Conservation (phyloP, 1,284 basidiomycete genomes). For the Dichomitus squalens region DNA sequence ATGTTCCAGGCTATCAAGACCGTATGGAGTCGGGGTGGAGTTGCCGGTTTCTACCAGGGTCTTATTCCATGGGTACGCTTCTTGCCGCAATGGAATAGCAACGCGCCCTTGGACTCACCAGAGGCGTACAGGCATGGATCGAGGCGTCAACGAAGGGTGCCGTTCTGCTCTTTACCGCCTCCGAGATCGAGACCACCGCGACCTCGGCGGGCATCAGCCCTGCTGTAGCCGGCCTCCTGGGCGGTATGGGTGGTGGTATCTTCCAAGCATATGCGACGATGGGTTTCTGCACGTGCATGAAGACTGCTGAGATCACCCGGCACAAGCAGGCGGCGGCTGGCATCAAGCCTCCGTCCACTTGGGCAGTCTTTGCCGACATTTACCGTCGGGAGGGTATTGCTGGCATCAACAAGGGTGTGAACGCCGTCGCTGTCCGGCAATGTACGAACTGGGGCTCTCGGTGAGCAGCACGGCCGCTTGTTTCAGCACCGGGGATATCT, state of each 20-base stretch:
- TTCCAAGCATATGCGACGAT: constrained; percentile 99
- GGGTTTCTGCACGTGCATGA: constrained; percentile 99
- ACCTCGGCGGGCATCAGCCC: constrained; percentile 74
- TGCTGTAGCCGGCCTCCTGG: constrained; percentile 85
- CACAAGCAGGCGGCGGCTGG: constrained; percentile 94
- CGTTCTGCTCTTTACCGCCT: constrained; percentile 94
- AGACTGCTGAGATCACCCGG: constrained; percentile 97
- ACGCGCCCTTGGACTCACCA: constrained; percentile 12
- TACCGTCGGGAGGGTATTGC: constrained; percentile 91
- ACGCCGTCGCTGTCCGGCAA: constrained; percentile 96
- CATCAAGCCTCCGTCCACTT: constrained; percentile 90
- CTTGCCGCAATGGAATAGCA: background rate
- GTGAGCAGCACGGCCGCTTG: constrained; percentile 43
- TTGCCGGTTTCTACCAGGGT: constrained; percentile 95
- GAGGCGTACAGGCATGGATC: constrained; percentile 87
- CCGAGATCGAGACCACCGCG: constrained; percentile 86
- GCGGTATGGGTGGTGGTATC: constrained; percentile 97
- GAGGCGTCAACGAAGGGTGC: constrained; percentile 99
- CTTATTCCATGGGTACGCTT: constrained; percentile 93
- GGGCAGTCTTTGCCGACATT: constrained; percentile 94
- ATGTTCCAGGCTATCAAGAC: constrained; percentile 88
- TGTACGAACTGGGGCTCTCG: constrained; percentile 99
- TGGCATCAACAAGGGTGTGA: constrained; percentile 99
- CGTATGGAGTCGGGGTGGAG: constrained; percentile 92
- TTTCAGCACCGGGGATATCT: background rate